These are phyloP conservation scores for Aureobasidium sp. DNA, from an alignment of 2,329 filamentous ascomycete species.

Conservation along the genomic window DNA sequence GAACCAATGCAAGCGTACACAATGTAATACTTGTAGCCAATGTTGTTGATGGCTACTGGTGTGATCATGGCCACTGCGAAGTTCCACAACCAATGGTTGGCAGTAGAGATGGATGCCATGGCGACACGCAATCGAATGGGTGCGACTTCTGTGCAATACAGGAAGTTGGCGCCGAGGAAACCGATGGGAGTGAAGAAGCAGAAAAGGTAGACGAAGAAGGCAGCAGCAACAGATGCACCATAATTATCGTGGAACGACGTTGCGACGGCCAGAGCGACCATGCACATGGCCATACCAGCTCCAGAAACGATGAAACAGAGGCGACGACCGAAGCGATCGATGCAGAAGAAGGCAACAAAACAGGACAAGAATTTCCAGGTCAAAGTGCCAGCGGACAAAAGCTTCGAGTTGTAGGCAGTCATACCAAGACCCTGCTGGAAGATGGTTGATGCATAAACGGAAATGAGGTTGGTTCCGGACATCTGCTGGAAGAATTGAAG, in stretches of 20 bases:
- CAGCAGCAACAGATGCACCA: slow-evolving; percentile 44
- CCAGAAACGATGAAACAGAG: slow-evolving; percentile 48
- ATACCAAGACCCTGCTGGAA: slow-evolving; percentile 31
- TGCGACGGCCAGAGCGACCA: slow-evolving; percentile 47
- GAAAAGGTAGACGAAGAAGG: slow-evolving; percentile 53
- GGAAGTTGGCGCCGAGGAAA: slow-evolving; percentile 53
- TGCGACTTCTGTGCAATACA: slow-evolving; percentile 53
- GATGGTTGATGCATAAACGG: slow-evolving; percentile 25
- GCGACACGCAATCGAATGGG: slow-evolving; percentile 46
- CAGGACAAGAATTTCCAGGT: slow-evolving; percentile 50
- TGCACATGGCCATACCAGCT: slow-evolving; percentile 47
- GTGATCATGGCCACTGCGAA: slow-evolving; percentile 28
- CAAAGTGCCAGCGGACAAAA: slow-evolving; percentile 43
- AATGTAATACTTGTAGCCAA: slow-evolving; percentile 48
- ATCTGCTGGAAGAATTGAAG: slow-evolving; percentile 47
- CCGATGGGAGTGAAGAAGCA: slow-evolving; percentile 55
- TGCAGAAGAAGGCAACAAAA: slow-evolving; percentile 44
- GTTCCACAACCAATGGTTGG: slow-evolving; percentile 46
- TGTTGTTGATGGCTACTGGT: slow-evolving; percentile 42
- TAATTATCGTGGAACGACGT: slow-evolving; percentile 43
- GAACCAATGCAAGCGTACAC: slow-evolving; percentile 43
- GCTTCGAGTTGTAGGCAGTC: slow-evolving; percentile 31
- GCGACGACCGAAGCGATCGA: slow-evolving; percentile 46
- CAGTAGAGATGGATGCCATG: slow-evolving; percentile 51
- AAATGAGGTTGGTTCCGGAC: slow-evolving; percentile 36